Base-by-base conservation (phyloP, 2,329 filamentous ascomycete genomes). In the Aspergillus chevalieri region DNA sequence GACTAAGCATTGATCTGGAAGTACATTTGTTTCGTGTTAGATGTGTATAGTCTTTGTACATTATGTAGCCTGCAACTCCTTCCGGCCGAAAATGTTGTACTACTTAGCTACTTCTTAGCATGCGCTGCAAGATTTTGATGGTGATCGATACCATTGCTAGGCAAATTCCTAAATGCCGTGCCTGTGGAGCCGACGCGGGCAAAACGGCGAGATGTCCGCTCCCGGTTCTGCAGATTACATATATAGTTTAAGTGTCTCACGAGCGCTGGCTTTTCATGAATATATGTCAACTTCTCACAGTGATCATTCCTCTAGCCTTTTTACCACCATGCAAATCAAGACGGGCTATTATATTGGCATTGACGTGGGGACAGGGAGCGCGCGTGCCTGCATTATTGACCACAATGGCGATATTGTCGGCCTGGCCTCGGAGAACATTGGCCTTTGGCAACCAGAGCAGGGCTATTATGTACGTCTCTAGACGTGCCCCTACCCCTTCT, bases 321-420 rank as follows among this genome's bases (percentile, higher is more conserved):
- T 24, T 14, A 12, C 19, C 19, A 24, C 3, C 39, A 43, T 43
- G 39, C 39, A 43, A 19, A 14, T 5, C 1, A 43, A 43, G 39
- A 24, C 39, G 10, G 48, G 22, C 9, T 46, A 82, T 63, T 82
- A 80, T 67, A 81, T 95, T 64, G 91, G 91, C 53, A 87, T 96
- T 59, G 91, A 96, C 74, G 91, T 96, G 43, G 91, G 91, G 47
- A 96, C 91, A 17, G 91, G 91, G 49, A 94, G 88, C 65, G 91
- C 91, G 39, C 82, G 92, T 66, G 91, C 91, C 50, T 96, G 91
- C 71, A 87, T 96, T 65, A 94, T 96, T 71, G 88, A 95, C 68
- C 80, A 84, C 53, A 82, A 85, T 34, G 91, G 91, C 48, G 88
- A 95, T 64, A 95, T 96, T 70, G 79, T 84, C 30, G 71, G 68